A percentile compares a stretch with the other conserved stretches of the same genome.
Conservation (phyloP, 352 stramenopile genomes). For the Globisporangium cylindrosporum region DNA sequence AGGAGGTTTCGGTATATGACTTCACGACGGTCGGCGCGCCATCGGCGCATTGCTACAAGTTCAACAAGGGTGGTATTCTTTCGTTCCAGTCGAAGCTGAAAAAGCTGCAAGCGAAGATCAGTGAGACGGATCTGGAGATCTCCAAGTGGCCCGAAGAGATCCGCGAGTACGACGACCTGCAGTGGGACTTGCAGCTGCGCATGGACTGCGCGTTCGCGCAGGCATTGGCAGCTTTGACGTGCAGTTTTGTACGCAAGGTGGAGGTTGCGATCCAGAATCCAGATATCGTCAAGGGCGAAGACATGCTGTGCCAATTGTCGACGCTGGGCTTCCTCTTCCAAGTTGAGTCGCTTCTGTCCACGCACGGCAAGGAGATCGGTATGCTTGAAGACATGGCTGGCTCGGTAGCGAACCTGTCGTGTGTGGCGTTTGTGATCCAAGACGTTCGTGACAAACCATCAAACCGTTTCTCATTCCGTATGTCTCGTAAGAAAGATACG, state of each 20-base stretch:
- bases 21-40: constrained; percentile 85
- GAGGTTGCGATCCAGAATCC: constrained; percentile 81
- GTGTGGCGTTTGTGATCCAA: constrained; percentile 83
- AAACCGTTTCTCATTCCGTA: constrained; percentile 85
- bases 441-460: constrained; percentile 84
- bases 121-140: constrained; percentile 61
- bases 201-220: constrained; percentile 84
- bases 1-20: constrained; percentile 80
- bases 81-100: constrained; percentile 74
- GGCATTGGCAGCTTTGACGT: constrained; percentile 65
- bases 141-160: constrained; percentile 81
- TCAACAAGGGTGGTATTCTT: constrained; percentile 83
- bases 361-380: constrained; percentile 94
- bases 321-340: constrained; percentile 87
- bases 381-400: constrained; percentile 94
- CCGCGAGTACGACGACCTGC: constrained; percentile 79
- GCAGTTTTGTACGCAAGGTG: constrained; percentile 84
- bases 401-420: constrained; percentile 75
- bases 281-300: constrained; percentile 67
- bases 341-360: constrained; percentile 93
- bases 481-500: constrained; percentile 78
- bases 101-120: constrained; percentile 79
- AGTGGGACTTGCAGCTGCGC: constrained; percentile 83
- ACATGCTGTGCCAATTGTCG: constrained; percentile 80
- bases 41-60: constrained; percentile 83